These are phyloP conservation scores for Xylaria bambusicola DNA, from an alignment of 495 filamentous ascomycete species.

Conservation along the genomic window DNA sequence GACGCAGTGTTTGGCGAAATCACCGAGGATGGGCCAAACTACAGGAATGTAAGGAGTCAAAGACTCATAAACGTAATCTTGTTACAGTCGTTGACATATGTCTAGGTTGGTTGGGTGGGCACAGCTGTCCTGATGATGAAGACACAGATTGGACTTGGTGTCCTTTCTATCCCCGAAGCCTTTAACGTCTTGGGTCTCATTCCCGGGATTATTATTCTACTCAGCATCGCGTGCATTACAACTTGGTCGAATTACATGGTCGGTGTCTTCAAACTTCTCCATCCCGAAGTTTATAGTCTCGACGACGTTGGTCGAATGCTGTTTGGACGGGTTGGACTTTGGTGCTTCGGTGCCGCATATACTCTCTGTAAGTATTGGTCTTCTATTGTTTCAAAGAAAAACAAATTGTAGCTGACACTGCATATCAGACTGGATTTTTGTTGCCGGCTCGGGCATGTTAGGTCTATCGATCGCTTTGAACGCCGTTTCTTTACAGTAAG, in stretches of 20 bases:
- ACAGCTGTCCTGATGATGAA: slow-evolving; percentile 7
- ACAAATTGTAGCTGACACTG: neutral
- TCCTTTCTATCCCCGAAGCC: slow-evolving; percentile 7
- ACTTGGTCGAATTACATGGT: slow-evolving; percentile 4
- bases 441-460: slow-evolving; percentile 50
- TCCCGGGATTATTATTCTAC: neutral
- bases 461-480: slow-evolving; percentile 53
- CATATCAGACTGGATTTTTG: slow-evolving; percentile 46
- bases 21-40: slow-evolving; percentile 4
- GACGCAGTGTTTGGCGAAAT: slow-evolving; percentile 6
- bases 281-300: slow-evolving; percentile 3
- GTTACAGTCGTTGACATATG: neutral
- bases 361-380: neutral
- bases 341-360: neutral
- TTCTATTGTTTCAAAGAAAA: neutral
- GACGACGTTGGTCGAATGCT: slow-evolving; percentile 2
- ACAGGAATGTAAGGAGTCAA: neutral
- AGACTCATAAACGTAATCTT: neutral
- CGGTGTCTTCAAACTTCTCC: slow-evolving; percentile 3
- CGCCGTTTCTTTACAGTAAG: slow-evolving; percentile 43
- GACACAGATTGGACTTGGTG: slow-evolving; percentile 8
- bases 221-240: slow-evolving; percentile 1
- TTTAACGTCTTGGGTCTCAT: neutral
- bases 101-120: slow-evolving; percentile 3
- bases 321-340: neutral